Conservation (phyloP, 2,329 filamentous ascomycete genomes). For the Lachnellula cervina region DNA sequence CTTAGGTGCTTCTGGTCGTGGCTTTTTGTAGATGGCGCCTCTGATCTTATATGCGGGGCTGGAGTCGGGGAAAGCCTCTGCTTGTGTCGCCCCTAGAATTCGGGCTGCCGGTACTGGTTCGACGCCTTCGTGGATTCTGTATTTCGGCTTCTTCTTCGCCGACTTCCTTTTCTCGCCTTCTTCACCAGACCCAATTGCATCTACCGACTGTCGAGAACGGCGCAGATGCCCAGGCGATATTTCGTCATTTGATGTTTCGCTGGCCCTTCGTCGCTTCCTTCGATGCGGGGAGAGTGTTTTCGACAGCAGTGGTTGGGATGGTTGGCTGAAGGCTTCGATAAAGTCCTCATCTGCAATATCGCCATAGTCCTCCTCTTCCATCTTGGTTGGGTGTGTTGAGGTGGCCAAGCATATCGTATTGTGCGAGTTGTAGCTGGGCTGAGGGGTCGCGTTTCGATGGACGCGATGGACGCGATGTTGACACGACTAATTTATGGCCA, state of each 20-base stretch:
- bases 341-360: conserved; percentile 64
- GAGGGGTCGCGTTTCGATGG: neutral
- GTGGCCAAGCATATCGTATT: neutral
- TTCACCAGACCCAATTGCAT: conserved; percentile 10
- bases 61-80: conserved; percentile 33
- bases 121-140: conserved; percentile 26
- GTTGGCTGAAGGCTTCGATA: conserved; percentile 53
- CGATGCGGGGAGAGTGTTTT: conserved; percentile 30
- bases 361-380: conserved; percentile 55
- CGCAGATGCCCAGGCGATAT: conserved; percentile 4
- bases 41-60: conserved; percentile 45
- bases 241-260: conserved; percentile 11
- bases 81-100: conserved; percentile 30
- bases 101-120: conserved; percentile 22
- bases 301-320: conserved; percentile 25
- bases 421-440: no score
- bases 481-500: neutral
- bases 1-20: conserved; percentile 29
- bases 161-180: conserved; percentile 18
- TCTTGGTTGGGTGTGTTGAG: neutral
- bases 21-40: conserved; percentile 46
- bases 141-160: conserved; percentile 25
- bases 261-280: conserved; percentile 33
- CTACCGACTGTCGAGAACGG: conserved; percentile 13
- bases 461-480: neutral